Evolutionary conservation across 75 land plant species (phyloP).

Genomic region (Azolla pinnata): DNA sequence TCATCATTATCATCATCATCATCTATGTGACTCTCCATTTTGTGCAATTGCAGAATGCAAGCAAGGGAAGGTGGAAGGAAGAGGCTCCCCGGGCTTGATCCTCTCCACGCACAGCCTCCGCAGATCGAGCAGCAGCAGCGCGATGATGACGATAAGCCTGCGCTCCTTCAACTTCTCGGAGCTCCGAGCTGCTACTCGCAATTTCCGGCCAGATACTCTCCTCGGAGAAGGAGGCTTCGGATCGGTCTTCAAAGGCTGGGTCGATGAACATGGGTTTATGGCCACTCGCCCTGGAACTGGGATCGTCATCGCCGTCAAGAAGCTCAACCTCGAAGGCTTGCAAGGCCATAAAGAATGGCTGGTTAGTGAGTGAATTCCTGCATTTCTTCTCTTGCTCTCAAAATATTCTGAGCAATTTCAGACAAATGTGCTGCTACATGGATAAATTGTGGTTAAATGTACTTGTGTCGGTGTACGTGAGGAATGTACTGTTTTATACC

Average conservation of each 20-base stretch:
- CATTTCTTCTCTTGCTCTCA: background rate
- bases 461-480: no score
- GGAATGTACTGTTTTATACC: no score
- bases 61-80: background rate
- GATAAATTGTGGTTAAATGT: no score
- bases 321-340: conserved; percentile 32
- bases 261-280: conserved; percentile 31
- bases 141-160: conserved; percentile 23
- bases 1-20: background rate
- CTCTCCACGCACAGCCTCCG: no score
- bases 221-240: conserved; percentile 52
- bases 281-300: conserved; percentile 24
- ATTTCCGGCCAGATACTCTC: conserved; percentile 31
- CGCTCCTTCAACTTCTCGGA: conserved; percentile 31
- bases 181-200: conserved; percentile 31
- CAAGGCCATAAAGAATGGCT: conserved; percentile 51
- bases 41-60: conserved; percentile 1
- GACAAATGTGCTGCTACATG: no score
- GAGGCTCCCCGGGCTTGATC: background rate
- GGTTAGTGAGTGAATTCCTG: conserved; percentile 11
- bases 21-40: background rate
- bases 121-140: background rate
- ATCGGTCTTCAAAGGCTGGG: conserved; percentile 39
- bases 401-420: no score
- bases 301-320: conserved; percentile 42